These are phyloP conservation scores for Diutina neorugosa DNA, from an alignment of 1,139 yeast species.

Conservation along the genomic window DNA sequence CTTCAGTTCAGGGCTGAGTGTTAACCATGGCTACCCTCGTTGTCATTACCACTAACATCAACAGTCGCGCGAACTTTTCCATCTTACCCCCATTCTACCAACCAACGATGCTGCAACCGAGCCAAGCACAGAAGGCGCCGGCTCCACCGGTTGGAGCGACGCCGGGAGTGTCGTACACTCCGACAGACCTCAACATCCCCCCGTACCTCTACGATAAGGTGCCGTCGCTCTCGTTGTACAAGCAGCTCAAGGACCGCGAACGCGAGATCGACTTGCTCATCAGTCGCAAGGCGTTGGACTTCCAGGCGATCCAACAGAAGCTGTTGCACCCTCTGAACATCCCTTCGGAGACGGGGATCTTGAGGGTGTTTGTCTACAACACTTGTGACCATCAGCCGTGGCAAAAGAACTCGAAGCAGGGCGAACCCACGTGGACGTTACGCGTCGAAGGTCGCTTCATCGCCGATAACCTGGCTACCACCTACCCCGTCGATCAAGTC, in stretches of 20 bases:
- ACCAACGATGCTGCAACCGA: conserved; percentile 2
- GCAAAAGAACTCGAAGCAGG: conserved; percentile 40
- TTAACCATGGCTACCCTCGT: too few relatives aligned
- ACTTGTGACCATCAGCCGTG: conserved; percentile 83
- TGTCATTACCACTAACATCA: too few relatives aligned
- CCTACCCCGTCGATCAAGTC: conserved; percentile 13
- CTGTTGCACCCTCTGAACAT: conserved; percentile 31
- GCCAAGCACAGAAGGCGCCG: conserved; percentile 3
- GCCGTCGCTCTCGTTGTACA: conserved; percentile 66
- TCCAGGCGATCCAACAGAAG: conserved; percentile 58
- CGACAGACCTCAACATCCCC: conserved; percentile 65
- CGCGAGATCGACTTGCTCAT: conserved; percentile 67
- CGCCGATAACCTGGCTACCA: conserved; percentile 17
- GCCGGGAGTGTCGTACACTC: conserved; percentile 39
- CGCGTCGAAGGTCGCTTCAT: conserved; percentile 79
- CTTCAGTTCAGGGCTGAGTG: too few relatives aligned
- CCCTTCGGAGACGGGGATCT: conserved; percentile 38
- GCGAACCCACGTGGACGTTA: conserved; percentile 66
- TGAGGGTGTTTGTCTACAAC: conserved; percentile 76
- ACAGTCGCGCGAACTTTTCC: neutral
- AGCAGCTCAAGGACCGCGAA: conserved; percentile 67
- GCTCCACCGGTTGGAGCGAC: conserved; percentile 15
- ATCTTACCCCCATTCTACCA: neutral
- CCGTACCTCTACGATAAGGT: conserved; percentile 45
- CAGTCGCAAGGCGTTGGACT: conserved; percentile 72